Evolutionary conservation across 257 asterid species (phyloP).

Genomic region (Penstemon newberryi): DNA sequence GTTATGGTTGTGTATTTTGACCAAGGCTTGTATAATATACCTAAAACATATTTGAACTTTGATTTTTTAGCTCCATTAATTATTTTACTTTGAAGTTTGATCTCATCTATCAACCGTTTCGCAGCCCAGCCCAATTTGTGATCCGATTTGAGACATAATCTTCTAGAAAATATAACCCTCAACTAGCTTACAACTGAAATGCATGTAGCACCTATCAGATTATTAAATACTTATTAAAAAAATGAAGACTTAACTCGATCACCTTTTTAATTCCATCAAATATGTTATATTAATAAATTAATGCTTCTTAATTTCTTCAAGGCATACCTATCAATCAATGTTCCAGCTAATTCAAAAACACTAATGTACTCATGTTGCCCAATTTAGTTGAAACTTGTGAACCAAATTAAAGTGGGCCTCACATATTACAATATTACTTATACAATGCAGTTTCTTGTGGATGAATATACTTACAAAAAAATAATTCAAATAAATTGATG

Average conservation of each 20-base stretch:
- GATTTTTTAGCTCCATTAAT: no score
- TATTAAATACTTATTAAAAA: background rate
- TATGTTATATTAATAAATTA: background rate
- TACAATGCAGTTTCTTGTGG: background rate
- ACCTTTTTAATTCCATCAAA: background rate
- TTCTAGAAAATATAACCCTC: no score
- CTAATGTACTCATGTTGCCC: background rate
- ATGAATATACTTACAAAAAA: background rate
- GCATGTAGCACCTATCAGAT: background rate
- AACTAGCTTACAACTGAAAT: no score
- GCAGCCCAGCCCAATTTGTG: no score
- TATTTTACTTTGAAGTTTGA: no score
- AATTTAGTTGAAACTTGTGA: slow-evolving; percentile 31
- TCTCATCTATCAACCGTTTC: no score
- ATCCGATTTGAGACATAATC: no score
- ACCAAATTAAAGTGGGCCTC: slow-evolving; percentile 27
- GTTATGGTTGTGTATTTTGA: no score
- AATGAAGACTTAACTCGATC: background rate
- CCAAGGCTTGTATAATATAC: no score
- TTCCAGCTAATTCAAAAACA: slow-evolving; percentile 6
- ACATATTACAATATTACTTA: slow-evolving; percentile 21
- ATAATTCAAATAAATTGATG: slow-evolving; percentile 4
- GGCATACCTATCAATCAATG: background rate
- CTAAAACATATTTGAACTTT: no score
- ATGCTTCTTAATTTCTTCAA: background rate